Percentiles rank a stretch among this genome's conserved stretches.
Evolutionary conservation across 352 stramenopile species (phyloP).

Genomic region (Phytophthora fragariae): DNA sequence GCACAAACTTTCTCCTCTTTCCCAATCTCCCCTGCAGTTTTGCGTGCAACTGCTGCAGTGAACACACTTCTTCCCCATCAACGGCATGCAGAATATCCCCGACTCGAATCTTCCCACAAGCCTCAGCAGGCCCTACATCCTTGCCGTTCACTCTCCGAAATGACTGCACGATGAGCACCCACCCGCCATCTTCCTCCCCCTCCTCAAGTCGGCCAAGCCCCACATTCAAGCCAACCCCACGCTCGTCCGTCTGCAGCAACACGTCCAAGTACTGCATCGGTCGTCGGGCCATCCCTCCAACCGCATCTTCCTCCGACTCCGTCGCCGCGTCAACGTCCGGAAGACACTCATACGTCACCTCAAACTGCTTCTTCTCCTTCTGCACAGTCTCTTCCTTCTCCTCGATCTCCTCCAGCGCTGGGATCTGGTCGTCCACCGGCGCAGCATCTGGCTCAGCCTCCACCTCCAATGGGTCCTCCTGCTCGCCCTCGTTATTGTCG

Average conservation of each 20-base stretch:
- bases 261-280: constrained; percentile 53
- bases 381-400: not conserved
- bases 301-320: not conserved
- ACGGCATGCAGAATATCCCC: constrained; percentile 57
- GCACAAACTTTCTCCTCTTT: constrained; percentile 34
- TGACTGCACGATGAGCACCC: constrained; percentile 43
- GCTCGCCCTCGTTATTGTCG: not conserved
- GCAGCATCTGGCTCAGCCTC: constrained; percentile 26
- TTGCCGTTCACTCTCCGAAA: constrained; percentile 49
- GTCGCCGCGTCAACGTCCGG: constrained; percentile 14
- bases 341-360: constrained; percentile 31
- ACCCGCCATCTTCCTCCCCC: not conserved
- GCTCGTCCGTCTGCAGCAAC: constrained; percentile 52
- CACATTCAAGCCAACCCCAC: constrained; percentile 61
- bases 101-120: constrained; percentile 45
- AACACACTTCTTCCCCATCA: constrained; percentile 46
- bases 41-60: constrained; percentile 44
- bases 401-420: not conserved
- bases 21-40: constrained; percentile 20
- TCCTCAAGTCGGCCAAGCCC: not conserved
- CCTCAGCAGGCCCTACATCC: constrained; percentile 62
- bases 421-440: not conserved
- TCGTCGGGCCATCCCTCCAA: not conserved
- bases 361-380: constrained; percentile 16
- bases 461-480: constrained; percentile 13